Evolutionary conservation across 441 rosid species (phyloP).

Genomic region (Kokia cookei): DNA sequence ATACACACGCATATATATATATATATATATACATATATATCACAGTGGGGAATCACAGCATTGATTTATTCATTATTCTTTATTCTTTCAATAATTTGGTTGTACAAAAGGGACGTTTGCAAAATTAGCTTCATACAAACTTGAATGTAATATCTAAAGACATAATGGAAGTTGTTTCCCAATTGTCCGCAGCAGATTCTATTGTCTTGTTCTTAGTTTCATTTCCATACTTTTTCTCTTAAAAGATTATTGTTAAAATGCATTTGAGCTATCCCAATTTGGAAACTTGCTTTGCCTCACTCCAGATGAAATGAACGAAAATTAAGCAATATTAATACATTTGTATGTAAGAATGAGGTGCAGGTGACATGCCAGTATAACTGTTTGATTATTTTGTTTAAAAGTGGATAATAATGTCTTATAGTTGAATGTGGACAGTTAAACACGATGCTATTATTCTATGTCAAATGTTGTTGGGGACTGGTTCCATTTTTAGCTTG

Average conservation of each 20-base stretch:
- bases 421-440: too few relatives aligned
- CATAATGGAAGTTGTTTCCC: constrained; percentile 4
- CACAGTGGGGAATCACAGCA: constrained; percentile 10
- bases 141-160: constrained; percentile 13
- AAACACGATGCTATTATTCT: constrained; percentile 38
- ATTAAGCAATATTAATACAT: too few relatives aligned
- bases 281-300: too few relatives aligned
- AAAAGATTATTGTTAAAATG: too few relatives aligned
- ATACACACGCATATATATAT: not conserved
- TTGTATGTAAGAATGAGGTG: too few relatives aligned
- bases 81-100: constrained; percentile 11
- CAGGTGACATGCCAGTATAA: too few relatives aligned
- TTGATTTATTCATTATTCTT: constrained; percentile 20
- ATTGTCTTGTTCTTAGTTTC: not conserved
- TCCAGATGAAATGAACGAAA: too few relatives aligned
- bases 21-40: not conserved
- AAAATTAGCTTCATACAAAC: not conserved
- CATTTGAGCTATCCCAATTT: too few relatives aligned
- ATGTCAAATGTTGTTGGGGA: constrained; percentile 18
- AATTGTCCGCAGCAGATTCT: not conserved
- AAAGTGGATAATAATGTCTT: too few relatives aligned
- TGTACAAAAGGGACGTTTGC: not conserved
- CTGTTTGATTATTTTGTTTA: too few relatives aligned
- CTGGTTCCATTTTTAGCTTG: constrained; percentile 28
- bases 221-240: not conserved